A percentile compares a stretch with the other conserved stretches of the same genome.
These are phyloP conservation scores for Suhomyces sp. DNA, from an alignment of 805 yeast genomes.

Conservation along the genomic window DNA sequence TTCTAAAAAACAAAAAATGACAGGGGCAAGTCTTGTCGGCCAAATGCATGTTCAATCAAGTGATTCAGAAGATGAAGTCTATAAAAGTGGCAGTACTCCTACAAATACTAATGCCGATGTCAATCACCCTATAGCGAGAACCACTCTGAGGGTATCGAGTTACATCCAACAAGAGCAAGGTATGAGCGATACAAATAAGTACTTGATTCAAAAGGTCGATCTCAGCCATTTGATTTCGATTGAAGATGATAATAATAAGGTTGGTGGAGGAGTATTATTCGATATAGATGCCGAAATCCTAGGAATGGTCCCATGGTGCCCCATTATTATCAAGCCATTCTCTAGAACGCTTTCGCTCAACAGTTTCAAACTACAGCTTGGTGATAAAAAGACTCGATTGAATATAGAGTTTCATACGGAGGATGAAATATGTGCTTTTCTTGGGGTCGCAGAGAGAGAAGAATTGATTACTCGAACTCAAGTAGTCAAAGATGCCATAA, in stretches of 20 bases:
- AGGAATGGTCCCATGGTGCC: conserved; percentile 17
- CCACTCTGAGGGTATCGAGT: too few relatives aligned
- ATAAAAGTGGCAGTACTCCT: too few relatives aligned
- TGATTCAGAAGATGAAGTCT: too few relatives aligned
- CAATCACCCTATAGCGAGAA: too few relatives aligned
- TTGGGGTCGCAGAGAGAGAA: conserved; percentile 16
- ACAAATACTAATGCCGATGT: too few relatives aligned
- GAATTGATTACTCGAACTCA: conserved; percentile 10
- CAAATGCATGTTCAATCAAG: too few relatives aligned
- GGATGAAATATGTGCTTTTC: conserved; percentile 26
- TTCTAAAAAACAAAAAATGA: too few relatives aligned
- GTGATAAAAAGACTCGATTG: conserved; percentile 11
- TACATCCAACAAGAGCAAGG: too few relatives aligned
- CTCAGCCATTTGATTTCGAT: not conserved
- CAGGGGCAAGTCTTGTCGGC: too few relatives aligned
- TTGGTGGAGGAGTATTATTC: too few relatives aligned
- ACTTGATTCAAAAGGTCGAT: not conserved
- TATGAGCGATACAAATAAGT: too few relatives aligned
- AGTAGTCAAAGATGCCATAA: conserved; percentile 6
- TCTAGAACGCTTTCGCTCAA: conserved; percentile 28
- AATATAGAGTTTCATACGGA: conserved; percentile 22
- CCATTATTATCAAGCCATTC: conserved; percentile 29
- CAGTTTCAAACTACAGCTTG: conserved; percentile 21
- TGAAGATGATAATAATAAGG: not conserved
- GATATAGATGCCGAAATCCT: conserved; percentile 18